Evolutionary conservation across 352 stramenopile species (phyloP), one percentile per base, ranked within the genome.

Genomic region (Thalassiosira delicatula): DNA sequence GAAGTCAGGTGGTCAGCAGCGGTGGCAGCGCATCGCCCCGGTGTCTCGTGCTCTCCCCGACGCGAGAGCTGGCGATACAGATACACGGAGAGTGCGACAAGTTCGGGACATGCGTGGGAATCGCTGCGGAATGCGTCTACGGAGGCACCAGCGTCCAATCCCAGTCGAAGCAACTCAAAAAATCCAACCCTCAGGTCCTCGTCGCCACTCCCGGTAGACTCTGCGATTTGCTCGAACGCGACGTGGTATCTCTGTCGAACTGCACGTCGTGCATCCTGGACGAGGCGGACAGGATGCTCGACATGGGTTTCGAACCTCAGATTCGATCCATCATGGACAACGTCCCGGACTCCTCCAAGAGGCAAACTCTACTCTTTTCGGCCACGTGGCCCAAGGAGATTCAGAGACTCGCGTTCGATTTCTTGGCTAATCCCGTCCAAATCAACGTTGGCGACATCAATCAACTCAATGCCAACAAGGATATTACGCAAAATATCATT

Each of bases 401-500:
- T 63, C 90, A 94, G 83, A 67, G 70, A 8, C 69, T 95, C n/a
- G 92, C 92, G 27, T 83, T 87, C 77, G 89, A 94, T 46, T 93
- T 95, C 60, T 71, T 93, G 4, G 86, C 70, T n/a, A 79, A 94
- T 78, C 92, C 92, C 59, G 81, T 94, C 57, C 88, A 94, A 70
- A 92, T 94, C 68, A 94, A 95, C 85, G 92, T 94, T 27, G 90
- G 90, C 46, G 89, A 94, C 74, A 85, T 94, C 8, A 86, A 92
- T 83, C 76, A 70, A 5, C 88, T 99, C 32, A 97, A 97, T n/a
- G 97, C 97, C 32, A 99, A 99, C 93, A 99, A 99, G 88, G 94
- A 96, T 85, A 99, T 99, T 84, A 98, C 96, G 86, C 97, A 99
- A 90, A 92, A 97, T 46, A 96, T 99, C 49, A 93, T 98, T 59